Evolutionary conservation across 2,329 filamentous ascomycete species (phyloP).

Genomic region (Colletotrichum acutatum): DNA sequence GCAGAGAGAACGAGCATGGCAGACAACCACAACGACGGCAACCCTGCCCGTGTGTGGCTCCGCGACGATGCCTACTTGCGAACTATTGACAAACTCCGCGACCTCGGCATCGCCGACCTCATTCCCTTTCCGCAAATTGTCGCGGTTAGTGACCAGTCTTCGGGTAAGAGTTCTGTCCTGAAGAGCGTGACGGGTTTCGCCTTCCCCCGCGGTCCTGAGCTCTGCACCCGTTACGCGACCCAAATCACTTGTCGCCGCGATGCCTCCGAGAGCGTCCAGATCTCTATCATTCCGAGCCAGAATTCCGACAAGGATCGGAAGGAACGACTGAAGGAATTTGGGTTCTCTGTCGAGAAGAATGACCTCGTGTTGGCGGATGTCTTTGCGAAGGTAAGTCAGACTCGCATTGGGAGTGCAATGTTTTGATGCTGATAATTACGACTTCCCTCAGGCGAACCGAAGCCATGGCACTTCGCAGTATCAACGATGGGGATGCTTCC

Average conservation of each 20-base stretch:
- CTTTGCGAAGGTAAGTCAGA: slow-evolving; percentile 50
- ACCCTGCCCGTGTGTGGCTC: not conserved
- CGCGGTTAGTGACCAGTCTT: slow-evolving; percentile 86
- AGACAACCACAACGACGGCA: not conserved
- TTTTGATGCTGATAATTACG: not conserved
- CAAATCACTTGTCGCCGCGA: slow-evolving; percentile 58
- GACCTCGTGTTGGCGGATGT: slow-evolving; percentile 48
- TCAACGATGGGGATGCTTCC: slow-evolving; percentile 14
- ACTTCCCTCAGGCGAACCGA: slow-evolving; percentile 48
- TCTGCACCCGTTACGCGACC: slow-evolving; percentile 62
- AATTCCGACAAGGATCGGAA: slow-evolving; percentile 34
- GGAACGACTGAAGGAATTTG: slow-evolving; percentile 41
- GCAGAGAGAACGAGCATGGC: not conserved
- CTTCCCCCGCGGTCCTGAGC: slow-evolving; percentile 55
- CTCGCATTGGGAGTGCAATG: not conserved
- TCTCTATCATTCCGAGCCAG: slow-evolving; percentile 54
- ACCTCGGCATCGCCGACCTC: slow-evolving; percentile 49
- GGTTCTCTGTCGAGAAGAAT: slow-evolving; percentile 39
- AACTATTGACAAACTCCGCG: slow-evolving; percentile 53
- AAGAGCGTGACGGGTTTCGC: slow-evolving; percentile 69
- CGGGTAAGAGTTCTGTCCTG: slow-evolving; percentile 85
- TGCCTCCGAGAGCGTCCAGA: slow-evolving; percentile 42
- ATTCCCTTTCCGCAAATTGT: slow-evolving; percentile 70
- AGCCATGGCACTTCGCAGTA: slow-evolving; percentile 55
- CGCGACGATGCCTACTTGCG: not conserved